Percentiles rank a stretch among this genome's conserved stretches.
Evolutionary conservation across 2,329 filamentous ascomycete genomes (phyloP).

Genomic region (Aschersonia sp.): DNA sequence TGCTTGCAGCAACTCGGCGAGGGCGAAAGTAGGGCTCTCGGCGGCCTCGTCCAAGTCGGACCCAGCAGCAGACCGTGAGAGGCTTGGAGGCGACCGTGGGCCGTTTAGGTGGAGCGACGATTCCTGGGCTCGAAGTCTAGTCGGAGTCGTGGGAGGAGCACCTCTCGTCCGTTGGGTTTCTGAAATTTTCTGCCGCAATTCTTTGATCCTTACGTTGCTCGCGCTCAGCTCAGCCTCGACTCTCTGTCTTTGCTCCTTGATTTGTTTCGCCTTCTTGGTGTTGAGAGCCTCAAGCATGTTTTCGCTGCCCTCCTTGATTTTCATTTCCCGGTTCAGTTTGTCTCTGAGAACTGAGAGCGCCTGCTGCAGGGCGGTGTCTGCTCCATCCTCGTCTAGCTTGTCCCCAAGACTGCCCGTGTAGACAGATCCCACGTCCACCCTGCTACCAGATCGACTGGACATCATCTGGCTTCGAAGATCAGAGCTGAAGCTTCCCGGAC

Average conservation of each 20-base stretch:
- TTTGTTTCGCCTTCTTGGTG: constrained; percentile 89
- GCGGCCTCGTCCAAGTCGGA: constrained; percentile 53
- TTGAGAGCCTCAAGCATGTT: constrained; percentile 94
- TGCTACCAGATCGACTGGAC: constrained; percentile 19
- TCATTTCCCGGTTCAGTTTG: constrained; percentile 84
- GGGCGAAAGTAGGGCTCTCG: constrained; percentile 83
- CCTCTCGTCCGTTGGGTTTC: constrained; percentile 40
- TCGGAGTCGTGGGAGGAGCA: constrained; percentile 34
- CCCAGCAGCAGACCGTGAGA: constrained; percentile 37
- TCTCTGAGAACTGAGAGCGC: constrained; percentile 65
- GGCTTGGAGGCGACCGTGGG: constrained; percentile 43
- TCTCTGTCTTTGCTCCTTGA: constrained; percentile 65
- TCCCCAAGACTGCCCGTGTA: constrained; percentile 31
- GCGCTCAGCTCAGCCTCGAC: constrained; percentile 84
- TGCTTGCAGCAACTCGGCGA: constrained; percentile 81
- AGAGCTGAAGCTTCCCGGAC: constrained; percentile 77
- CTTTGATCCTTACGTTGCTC: constrained; percentile 61
- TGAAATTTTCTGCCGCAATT: constrained; percentile 43
- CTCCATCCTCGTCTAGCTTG: constrained; percentile 49
- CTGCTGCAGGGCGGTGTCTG: constrained; percentile 47
- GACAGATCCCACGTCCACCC: constrained; percentile 18
- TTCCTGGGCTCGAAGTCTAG: constrained; percentile 34
- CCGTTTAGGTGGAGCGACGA: constrained; percentile 28
- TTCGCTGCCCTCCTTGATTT: constrained; percentile 95
- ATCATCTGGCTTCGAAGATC: constrained; percentile 63